A percentile compares a stretch with the other conserved stretches of the same genome.
Conservation (phyloP, 768 basidiomycete genomes). For the Phylloporus arenicola region DNA sequence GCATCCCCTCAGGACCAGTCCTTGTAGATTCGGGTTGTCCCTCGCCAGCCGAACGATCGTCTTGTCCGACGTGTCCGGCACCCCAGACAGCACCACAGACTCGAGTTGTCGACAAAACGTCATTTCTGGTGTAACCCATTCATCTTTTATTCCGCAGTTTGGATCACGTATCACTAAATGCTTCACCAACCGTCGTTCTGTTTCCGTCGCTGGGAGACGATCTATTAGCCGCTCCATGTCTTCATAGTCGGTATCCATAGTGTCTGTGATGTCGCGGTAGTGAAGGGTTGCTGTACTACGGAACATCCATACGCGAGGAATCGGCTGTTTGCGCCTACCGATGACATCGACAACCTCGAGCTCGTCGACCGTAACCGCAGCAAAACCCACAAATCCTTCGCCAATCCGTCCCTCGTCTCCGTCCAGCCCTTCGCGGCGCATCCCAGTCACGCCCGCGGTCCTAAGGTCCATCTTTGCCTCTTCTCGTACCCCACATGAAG, state of each 20-base stretch:
- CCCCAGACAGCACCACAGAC: conserved; percentile 63
- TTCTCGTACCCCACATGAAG: conserved; percentile 74
- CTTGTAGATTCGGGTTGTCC: conserved; percentile 61
- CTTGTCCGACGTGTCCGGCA: conserved; percentile 61
- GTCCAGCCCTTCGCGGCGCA: conserved; percentile 51
- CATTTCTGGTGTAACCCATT: conserved; percentile 54
- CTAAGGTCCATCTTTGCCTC: conserved; percentile 83
- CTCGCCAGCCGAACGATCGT: conserved; percentile 60
- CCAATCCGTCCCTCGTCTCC: conserved; percentile 38
- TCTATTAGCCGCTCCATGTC: conserved; percentile 57
- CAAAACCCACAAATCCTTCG: conserved; percentile 25
- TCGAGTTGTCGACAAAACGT: conserved; percentile 59
- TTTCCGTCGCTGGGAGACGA: conserved; percentile 52
- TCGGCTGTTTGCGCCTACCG: conserved; percentile 24
- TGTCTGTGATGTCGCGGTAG: not conserved
- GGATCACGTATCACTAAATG: conserved; percentile 51
- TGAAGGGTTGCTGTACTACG: not conserved
- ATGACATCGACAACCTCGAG: conserved; percentile 42
- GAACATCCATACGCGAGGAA: not conserved
- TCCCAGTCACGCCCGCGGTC: conserved; percentile 80
- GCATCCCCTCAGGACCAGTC: conserved; percentile 75
- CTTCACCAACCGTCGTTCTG: conserved; percentile 54
- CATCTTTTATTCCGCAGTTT: conserved; percentile 45
- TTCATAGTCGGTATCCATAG: conserved; percentile 31
- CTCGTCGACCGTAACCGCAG: conserved; percentile 46